phyloP scores from a whole-genome alignment of 495 filamentous ascomycete genomes.

The Tricharina praecox region DNA sequence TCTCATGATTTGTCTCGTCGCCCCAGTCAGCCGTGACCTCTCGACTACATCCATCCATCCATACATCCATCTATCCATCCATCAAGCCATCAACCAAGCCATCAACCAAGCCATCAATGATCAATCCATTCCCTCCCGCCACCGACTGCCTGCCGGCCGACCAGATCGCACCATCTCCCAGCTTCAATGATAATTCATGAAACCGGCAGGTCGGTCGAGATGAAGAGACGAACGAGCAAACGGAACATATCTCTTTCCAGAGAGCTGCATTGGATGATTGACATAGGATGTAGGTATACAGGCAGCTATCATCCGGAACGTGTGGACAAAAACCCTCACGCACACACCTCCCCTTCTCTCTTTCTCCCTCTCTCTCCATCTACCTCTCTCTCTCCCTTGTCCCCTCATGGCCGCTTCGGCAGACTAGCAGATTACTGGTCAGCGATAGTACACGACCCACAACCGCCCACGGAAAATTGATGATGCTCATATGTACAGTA shows the following conservation, averaged over 20 bases:
- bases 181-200: not conserved
- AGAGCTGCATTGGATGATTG: conserved; percentile 2
- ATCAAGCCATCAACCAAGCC: not conserved
- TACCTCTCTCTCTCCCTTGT: not conserved
- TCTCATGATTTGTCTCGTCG: not conserved
- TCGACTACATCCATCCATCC: not conserved
- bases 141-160: not conserved
- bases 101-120: too few relatives aligned
- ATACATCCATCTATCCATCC: too few relatives aligned
- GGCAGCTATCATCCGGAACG: not conserved
- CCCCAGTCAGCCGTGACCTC: not conserved
- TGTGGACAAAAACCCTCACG: conserved; percentile 3
- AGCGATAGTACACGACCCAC: conserved; percentile 4
- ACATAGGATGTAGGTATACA: not conserved
- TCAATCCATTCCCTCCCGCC: too few relatives aligned
- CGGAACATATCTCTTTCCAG: conserved; percentile 6
- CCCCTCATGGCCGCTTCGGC: too few relatives aligned
- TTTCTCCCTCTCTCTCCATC: too few relatives aligned
- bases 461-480: conserved; percentile 7
- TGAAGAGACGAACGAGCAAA: not conserved
- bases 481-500: not conserved
- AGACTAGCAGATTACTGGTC: not conserved
- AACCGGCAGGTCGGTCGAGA: not conserved
- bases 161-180: not conserved
- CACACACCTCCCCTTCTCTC: too few relatives aligned